phyloP scores from a whole-genome alignment of 306 rosid genomes.

The Corylus heterophylla region DNA sequence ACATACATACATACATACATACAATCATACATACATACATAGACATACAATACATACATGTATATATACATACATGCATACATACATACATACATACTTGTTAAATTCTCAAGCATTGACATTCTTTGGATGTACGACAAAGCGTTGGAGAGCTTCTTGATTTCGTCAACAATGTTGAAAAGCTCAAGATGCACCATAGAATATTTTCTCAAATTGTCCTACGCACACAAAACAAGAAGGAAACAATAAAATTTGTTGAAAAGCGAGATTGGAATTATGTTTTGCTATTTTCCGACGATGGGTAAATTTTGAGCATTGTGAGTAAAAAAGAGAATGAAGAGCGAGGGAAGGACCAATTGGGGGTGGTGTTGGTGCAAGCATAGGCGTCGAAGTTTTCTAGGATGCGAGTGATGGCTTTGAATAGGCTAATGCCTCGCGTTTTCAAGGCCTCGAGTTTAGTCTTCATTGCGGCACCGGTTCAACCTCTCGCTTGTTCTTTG shows the following conservation, averaged over 20 bases:
- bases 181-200: conserved; percentile 94
- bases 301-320: background rate
- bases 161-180: conserved; percentile 87
- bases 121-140: conserved; percentile 74
- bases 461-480: conserved; percentile 79
- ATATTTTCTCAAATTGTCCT: conserved; percentile 80
- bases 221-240: conserved; percentile 31
- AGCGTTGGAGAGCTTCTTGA: conserved; percentile 89
- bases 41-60: no score
- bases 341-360: conserved; percentile 54
- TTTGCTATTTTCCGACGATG: no score
- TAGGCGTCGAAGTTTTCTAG: conserved; percentile 79
- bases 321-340: background rate
- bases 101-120: conserved; percentile 80
- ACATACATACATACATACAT: no score
- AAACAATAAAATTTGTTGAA: background rate
- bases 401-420: conserved; percentile 80
- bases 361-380: conserved; percentile 70
- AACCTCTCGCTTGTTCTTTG: conserved; percentile 52
- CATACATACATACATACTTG: conserved; percentile 35
- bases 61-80: no score
- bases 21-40: no score
- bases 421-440: conserved; percentile 75
- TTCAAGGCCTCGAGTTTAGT: conserved; percentile 74
- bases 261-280: no score